Evolutionary conservation across 495 filamentous ascomycete species (phyloP), one percentile per base, ranked within the genome.

Genomic region (Aspergillus campestris): DNA sequence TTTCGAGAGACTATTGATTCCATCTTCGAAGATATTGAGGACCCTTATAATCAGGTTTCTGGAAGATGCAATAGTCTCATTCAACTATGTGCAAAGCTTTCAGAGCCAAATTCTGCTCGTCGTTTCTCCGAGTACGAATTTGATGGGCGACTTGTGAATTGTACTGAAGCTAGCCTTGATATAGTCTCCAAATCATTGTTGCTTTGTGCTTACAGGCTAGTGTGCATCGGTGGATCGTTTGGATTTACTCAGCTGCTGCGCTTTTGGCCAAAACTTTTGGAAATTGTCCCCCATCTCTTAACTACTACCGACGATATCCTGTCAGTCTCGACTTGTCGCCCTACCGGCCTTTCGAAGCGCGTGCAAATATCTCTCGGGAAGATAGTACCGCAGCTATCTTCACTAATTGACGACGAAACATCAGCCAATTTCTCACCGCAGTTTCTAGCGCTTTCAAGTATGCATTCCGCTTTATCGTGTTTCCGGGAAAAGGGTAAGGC

Each of bases 1-100:
- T 89, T 94, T 45, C 65, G 82, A 6, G 80, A 87, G 51, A 84
- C 89, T 39, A 74, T 94, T 41, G 86, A 91, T 53, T 81, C 87
- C 40, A 71, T 94, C 8, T 73, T 95, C 47, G 88, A 94, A 45
- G 86, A 94, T 47, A 84, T 98, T 49, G 81, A 86, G 40, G 69
- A 75, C 33, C 66, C 74, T 6, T 45, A 62, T n/a, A 64, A 62
- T 15, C 75, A 77, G 31, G 52, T 51, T 8, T 73, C 75, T 5
- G 58, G 65, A 15, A 66, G 67, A 47, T 73, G 80, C 31, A 72
- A 56, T 54, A 70, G 70, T 3, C 66, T 84, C 45, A 59, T 89
- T 2, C 85, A 91, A 48, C 70, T 97, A 28, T 80, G 79, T n/a
- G 67, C 72, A 44, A 89, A 87, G 58, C 71, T 89, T 38, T 72